Evolutionary conservation across 2,329 filamentous ascomycete genomes (phyloP), one percentile per base, ranked within the genome.

Genomic region (Chaetothyriales sp.): DNA sequence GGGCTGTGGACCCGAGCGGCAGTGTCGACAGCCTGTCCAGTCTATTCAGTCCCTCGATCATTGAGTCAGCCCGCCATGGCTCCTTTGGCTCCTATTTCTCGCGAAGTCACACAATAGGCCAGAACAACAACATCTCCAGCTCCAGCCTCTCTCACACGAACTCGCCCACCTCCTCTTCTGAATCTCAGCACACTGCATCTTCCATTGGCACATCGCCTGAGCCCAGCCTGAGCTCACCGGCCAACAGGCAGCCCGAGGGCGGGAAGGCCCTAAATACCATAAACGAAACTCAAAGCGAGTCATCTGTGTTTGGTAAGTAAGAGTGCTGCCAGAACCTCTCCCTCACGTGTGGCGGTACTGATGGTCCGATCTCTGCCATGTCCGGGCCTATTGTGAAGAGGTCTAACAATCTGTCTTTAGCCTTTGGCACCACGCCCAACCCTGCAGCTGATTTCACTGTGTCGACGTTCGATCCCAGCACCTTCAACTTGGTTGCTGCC

Each of bases 41-140:
- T 44, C 65, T 81, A 6, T 84, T 83, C 63, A 80, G 74, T 49
- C 78, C 80, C 3, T 71, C 71, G 6, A 64, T 75, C 19, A 63
- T 76, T 18, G 69, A 73, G 54, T 70, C 65, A 45, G 70, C 70
- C 53, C 68, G 66, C 32, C 67, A 68, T 56, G 68, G 62, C 44
- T 65, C 66, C 48, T 60, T 63, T 44, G 62, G 63, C 55, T 67
- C 68, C 42, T 70, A 68, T 49, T 65, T 68, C 49, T 43, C 20
- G 18, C 49, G 47, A 49, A 55, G 50, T 42, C 50, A 44, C 43
- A 44, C 28, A 58, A 52, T 55, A 55, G 56, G 57, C 57, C 55
- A 58, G 46, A 46, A 55, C 51, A 57, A 59, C 53, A 49, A 58
- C 26, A 60, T 60, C 26, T 60, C 60, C 12, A 60, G 54, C 39